Evolutionary conservation across 306 rosid genomes (phyloP).

Genomic region (Gleditsia sinensis): DNA sequence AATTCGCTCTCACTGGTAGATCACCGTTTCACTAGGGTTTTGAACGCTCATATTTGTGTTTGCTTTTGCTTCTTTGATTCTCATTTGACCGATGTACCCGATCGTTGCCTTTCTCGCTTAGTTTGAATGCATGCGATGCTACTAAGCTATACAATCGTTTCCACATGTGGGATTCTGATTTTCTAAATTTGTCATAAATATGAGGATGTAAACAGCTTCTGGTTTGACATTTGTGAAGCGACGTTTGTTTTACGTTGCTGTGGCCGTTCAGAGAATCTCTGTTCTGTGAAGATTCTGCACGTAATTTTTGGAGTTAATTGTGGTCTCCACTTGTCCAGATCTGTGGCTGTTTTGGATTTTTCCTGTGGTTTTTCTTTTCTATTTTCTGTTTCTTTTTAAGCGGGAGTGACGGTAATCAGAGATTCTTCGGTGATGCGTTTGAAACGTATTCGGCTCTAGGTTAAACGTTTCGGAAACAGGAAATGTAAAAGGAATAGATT

Average conservation of each 20-base stretch:
- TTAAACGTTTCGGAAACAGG: constrained; percentile 8
- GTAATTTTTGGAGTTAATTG: background rate
- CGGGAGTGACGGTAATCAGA: background rate
- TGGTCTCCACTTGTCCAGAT: constrained; percentile 37
- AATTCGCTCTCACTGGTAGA: constrained; percentile 22
- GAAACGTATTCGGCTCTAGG: background rate
- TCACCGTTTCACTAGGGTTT: constrained; percentile 10
- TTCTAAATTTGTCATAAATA: background rate
- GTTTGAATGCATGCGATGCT: background rate
- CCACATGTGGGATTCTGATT: background rate
- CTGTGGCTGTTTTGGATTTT: constrained; percentile 23
- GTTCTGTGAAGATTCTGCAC: background rate
- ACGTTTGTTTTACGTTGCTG: background rate
- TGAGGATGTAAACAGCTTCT: background rate
- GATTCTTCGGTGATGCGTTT: background rate
- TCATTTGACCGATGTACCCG: background rate
- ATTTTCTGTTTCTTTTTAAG: constrained; percentile 6
- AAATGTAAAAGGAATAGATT: background rate
- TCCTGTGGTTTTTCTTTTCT: background rate
- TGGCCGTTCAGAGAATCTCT: constrained; percentile 13
- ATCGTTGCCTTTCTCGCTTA: background rate
- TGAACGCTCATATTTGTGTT: background rate
- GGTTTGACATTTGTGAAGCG: background rate
- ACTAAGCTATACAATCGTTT: background rate
- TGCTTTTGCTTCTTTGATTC: background rate